phyloP scores from a whole-genome alignment of 2,329 filamentous ascomycete species.

The Fusarium vanettenii region DNA sequence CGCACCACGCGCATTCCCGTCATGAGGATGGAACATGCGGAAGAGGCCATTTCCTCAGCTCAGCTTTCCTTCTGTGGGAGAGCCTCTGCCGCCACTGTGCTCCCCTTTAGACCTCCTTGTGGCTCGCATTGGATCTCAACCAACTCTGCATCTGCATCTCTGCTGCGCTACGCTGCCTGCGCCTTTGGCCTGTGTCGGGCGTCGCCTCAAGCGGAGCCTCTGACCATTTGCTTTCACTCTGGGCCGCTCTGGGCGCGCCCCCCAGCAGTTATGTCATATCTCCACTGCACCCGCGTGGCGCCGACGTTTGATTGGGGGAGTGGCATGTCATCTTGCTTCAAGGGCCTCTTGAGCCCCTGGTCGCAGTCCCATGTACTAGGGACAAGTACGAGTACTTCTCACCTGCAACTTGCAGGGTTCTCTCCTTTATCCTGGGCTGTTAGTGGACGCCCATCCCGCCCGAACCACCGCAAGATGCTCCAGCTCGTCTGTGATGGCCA shows the following conservation, averaged over 20 bases:
- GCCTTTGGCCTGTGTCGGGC: slow-evolving; percentile 30
- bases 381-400: slow-evolving; percentile 35
- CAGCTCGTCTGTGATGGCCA: slow-evolving; percentile 30
- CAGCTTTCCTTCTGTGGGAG: slow-evolving; percentile 1
- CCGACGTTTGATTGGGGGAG: slow-evolving; percentile 39
- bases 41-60: slow-evolving; percentile 9
- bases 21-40: slow-evolving; percentile 34
- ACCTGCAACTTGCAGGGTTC: slow-evolving; percentile 24
- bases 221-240: slow-evolving; percentile 25
- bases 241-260: slow-evolving; percentile 16
- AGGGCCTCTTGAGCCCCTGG: slow-evolving; percentile 38
- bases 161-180: slow-evolving; percentile 28
- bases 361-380: slow-evolving; percentile 27
- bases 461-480: slow-evolving; percentile 36
- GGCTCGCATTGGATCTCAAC: slow-evolving; percentile 18
- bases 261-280: slow-evolving; percentile 45
- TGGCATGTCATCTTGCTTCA: slow-evolving; percentile 48
- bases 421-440: slow-evolving; percentile 23
- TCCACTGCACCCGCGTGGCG: slow-evolving; percentile 34
- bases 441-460: slow-evolving; percentile 39
- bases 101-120: neutral
- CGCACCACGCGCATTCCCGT: slow-evolving; percentile 37
- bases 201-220: slow-evolving; percentile 33
- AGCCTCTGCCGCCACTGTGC: neutral
- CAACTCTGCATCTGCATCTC: slow-evolving; percentile 29